phyloP scores from a whole-genome alignment of 2,329 filamentous ascomycete genomes.

The Fusarium sambucinum region DNA sequence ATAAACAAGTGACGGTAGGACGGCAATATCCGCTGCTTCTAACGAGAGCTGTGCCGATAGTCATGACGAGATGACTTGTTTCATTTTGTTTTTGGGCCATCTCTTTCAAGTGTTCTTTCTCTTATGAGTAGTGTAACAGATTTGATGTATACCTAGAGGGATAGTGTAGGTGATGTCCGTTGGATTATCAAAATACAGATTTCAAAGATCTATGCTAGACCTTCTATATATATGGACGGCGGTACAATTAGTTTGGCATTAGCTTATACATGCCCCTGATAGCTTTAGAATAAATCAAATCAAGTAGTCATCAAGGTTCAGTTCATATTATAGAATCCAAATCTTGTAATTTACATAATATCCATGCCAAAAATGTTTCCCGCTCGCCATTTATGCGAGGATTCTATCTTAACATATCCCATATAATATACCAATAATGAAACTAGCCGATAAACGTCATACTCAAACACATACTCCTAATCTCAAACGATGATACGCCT shows the following conservation, averaged over 20 bases:
- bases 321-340: not conserved
- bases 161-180: not conserved
- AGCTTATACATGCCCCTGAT: fast-evolving
- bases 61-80: not conserved
- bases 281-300: not conserved
- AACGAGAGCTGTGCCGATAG: not conserved
- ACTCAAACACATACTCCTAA: slow-evolving; percentile 29
- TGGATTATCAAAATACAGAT: not conserved
- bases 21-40: not conserved
- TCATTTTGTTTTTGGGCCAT: not conserved
- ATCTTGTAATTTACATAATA: slow-evolving; percentile 5
- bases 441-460: slow-evolving; percentile 1
- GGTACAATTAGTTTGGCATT: not conserved
- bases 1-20: not conserved
- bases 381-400: not conserved
- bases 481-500: slow-evolving; percentile 23
- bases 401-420: slow-evolving; percentile 19
- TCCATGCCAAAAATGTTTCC: slow-evolving; percentile 6
- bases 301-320: not conserved
- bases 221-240: not conserved
- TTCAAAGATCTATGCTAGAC: not conserved
- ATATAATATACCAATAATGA: slow-evolving; percentile 21
- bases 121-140: not conserved
- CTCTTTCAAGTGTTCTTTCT: not conserved
- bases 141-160: not conserved